Evolutionary conservation across 1,139 yeast genomes (phyloP).

Genomic region (Saccharomyces hybrid): DNA sequence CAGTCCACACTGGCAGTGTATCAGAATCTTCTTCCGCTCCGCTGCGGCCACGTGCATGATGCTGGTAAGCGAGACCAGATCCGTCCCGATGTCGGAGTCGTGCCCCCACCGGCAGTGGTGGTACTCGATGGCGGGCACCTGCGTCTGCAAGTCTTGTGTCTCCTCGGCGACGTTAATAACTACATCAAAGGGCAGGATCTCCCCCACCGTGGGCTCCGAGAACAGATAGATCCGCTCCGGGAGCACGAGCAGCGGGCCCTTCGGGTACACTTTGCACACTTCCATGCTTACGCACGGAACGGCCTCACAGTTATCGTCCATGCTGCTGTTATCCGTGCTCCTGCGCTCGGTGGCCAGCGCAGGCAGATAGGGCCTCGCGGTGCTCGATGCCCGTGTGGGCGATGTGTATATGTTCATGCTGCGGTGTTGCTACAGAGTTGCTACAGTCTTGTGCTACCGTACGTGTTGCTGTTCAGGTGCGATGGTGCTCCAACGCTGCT

Average conservation of each 20-base stretch:
- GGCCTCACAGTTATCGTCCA: neutral
- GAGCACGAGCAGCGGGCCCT: neutral
- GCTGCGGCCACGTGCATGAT: conserved; percentile 38
- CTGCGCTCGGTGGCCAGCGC: neutral
- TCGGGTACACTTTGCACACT: neutral
- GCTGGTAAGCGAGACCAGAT: conserved; percentile 36
- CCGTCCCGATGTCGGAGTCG: neutral
- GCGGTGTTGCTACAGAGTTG: neutral
- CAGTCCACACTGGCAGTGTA: conserved; percentile 93
- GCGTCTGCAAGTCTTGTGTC: neutral
- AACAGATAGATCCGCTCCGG: neutral
- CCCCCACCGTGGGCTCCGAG: neutral
- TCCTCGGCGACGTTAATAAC: neutral
- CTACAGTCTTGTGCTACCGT: neutral
- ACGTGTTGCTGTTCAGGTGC: neutral
- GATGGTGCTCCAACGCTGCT: neutral
- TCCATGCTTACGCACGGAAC: neutral
- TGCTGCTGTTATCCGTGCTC: neutral
- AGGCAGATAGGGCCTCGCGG: neutral
- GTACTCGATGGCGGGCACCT: neutral
- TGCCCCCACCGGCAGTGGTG: neutral
- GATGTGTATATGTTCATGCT: neutral
- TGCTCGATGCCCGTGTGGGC: neutral
- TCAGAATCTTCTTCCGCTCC: conserved; percentile 45
- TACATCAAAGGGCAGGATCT: neutral